These are phyloP conservation scores for Umbelopsis isabellina DNA, from an alignment of 192 early-diverging fungal species.

Conservation along the genomic window DNA sequence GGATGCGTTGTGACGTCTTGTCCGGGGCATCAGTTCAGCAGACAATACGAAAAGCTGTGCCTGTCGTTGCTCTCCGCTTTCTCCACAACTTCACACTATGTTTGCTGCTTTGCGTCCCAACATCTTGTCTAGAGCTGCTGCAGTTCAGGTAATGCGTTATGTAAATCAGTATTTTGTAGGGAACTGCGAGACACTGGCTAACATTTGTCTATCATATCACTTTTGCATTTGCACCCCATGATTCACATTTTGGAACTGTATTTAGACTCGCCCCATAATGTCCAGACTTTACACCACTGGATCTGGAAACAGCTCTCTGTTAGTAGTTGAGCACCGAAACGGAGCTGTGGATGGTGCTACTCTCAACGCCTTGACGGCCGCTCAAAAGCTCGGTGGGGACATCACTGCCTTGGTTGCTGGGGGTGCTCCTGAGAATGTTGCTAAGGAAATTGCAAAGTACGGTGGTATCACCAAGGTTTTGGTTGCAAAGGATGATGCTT, in stretches of 20 bases:
- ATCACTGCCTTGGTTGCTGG: constrained; percentile 92
- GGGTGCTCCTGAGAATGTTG: constrained; percentile 65
- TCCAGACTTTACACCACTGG: constrained; percentile 49
- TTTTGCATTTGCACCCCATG: background rate
- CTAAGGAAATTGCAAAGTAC: constrained; percentile 64
- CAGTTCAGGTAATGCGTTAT: background rate
- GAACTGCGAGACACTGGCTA: background rate
- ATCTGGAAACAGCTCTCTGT: constrained; percentile 71
- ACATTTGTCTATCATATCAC: background rate
- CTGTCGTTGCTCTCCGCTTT: constrained; percentile 6
- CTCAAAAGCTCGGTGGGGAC: constrained; percentile 73
- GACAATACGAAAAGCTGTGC: background rate
- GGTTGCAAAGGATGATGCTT: constrained; percentile 78
- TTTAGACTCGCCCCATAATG: constrained; percentile 13
- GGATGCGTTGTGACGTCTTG: constrained; percentile 16
- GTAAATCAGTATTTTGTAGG: background rate
- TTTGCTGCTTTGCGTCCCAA: constrained; percentile 8
- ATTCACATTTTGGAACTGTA: background rate
- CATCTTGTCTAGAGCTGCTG: constrained; percentile 16
- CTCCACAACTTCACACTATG: constrained; percentile 19
- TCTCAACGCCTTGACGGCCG: constrained; percentile 89
- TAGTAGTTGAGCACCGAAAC: constrained; percentile 90
- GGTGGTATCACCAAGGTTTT: constrained; percentile 82
- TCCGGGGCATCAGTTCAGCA: background rate
- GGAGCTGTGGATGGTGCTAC: constrained; percentile 69